A percentile compares a stretch with the other conserved stretches of the same genome.
These are phyloP conservation scores for Rhodotorula taiwanensis DNA, from an alignment of 768 basidiomycete species.

Conservation along the genomic window DNA sequence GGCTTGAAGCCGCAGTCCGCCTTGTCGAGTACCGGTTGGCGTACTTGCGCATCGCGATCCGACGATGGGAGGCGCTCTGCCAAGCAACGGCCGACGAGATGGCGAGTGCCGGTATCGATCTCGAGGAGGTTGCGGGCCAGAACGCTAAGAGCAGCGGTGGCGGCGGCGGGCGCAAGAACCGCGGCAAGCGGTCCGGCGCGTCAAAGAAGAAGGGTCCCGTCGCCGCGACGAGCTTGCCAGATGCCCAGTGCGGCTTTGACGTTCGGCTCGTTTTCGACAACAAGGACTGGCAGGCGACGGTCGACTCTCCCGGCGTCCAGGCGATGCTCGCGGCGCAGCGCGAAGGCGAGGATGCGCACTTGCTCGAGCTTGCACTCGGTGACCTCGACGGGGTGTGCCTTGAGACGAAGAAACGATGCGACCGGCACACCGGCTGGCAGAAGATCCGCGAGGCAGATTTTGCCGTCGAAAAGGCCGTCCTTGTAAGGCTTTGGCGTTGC, in stretches of 20 bases:
- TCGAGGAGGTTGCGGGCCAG: background rate
- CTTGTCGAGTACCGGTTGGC: constrained; percentile 20
- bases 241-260: constrained; percentile 71
- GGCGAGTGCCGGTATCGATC: constrained; percentile 12
- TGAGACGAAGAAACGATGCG: constrained; percentile 36
- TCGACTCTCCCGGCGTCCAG: constrained; percentile 20
- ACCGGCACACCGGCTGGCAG: constrained; percentile 41
- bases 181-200: constrained; percentile 54
- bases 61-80: constrained; percentile 37
- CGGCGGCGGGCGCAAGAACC: background rate
- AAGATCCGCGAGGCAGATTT: constrained; percentile 39
- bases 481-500: too few species aligned
- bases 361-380: constrained; percentile 8
- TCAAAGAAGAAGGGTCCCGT: constrained; percentile 49
- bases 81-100: constrained; percentile 26
- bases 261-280: constrained; percentile 76
- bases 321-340: constrained; percentile 4
- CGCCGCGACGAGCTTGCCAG: constrained; percentile 49
- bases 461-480: constrained; percentile 29
- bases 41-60: constrained; percentile 30
- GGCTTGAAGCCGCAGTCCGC: background rate
- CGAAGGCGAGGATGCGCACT: background rate
- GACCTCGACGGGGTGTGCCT: constrained; percentile 29
- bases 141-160: background rate
- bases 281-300: constrained; percentile 67